Base-by-base conservation (phyloP, 164 flowering plant species). In the Stephania japonica region DNA sequence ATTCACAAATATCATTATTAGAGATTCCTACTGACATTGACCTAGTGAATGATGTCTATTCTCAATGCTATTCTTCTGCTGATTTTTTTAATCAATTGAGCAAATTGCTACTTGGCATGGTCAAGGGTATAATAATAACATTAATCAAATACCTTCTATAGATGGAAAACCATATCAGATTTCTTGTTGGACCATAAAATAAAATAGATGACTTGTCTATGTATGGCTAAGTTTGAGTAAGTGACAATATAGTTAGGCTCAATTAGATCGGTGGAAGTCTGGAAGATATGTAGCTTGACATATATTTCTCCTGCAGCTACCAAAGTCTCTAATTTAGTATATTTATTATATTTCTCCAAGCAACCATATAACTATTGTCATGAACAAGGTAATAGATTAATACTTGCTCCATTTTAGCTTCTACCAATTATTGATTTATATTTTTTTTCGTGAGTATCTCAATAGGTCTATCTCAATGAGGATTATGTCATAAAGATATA, bases 401-500 rank as follows among this genome's bases (percentile, higher is more conserved):
- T 44, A 44, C 12, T 3, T 8, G 7, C 50, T 44, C 14, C 50
- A 8, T 44, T 44, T 44, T 44, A 2, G 14, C 14, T 8, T 8
- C 50, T 44, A 1, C 47, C 61, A 53, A 53, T 18, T 19, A 7
- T 56, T 56, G 23, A 56, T 56, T 4, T 56, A 56, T 19, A 16
- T 16, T 56, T 16, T 56, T 56, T 14, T 7, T 16, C 50, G 10
- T 24, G 21, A n/a, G 21, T 44, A 8, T 68, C 72, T 75, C 49
- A 24, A 72, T 82, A 95, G 99, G 99, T 95, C 69, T 92, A 82
- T 85, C 88, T 92, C 68, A 69, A 85, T 73, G 87, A 75, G 49
- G 88, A 90, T 68, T 42, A 67, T 78, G 99, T 85, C 8, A 80
- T 91, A 61, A 95, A 95, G 83, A 83, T 95, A 61, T 93, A 78